Percentiles rank a stretch among this genome's conserved stretches.
These are phyloP conservation scores for Pichia rugopelliculosa DNA, from an alignment of 805 yeast genomes.

Conservation along the genomic window DNA sequence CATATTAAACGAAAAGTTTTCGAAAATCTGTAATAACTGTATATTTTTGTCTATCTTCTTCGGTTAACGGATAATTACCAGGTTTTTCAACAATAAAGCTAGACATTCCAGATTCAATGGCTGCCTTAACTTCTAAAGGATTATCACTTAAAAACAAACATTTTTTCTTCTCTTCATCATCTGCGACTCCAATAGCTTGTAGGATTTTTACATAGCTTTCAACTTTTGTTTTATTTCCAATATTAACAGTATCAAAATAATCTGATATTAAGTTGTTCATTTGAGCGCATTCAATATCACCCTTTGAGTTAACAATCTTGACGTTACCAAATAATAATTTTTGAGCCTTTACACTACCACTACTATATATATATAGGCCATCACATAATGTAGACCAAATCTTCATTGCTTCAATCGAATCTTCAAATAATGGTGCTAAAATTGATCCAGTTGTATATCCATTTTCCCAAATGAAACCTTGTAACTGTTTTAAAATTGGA, in stretches of 20 bases:
- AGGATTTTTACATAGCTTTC: conserved; percentile 56
- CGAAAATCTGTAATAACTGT: conserved; percentile 27
- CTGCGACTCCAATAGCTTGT: conserved; percentile 11
- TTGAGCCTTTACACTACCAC: conserved; percentile 87
- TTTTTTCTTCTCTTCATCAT: conserved; percentile 17
- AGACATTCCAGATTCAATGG: conserved; percentile 53
- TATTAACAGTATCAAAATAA: conserved; percentile 79
- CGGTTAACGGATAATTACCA: conserved; percentile 55
- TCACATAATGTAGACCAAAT: conserved; percentile 28
- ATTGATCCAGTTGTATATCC: conserved; percentile 78
- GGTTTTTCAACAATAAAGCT: conserved; percentile 59
- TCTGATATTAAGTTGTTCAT: conserved; percentile 49
- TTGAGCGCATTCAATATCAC: conserved; percentile 31
- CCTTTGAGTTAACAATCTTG: conserved; percentile 23
- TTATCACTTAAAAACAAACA: conserved; percentile 77
- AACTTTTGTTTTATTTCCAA: conserved; percentile 61
- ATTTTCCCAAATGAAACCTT: conserved; percentile 73
- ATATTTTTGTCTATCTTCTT: conserved; percentile 26
- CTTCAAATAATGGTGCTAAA: conserved; percentile 67
- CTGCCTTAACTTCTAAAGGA: conserved; percentile 70
- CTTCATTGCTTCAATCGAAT: conserved; percentile 55
- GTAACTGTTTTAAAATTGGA: conserved; percentile 65
- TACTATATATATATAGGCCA: conserved; percentile 68
- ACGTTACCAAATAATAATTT: conserved; percentile 67
- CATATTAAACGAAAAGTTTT: conserved; percentile 12